Evolutionary conservation across 192 early-diverging fungal species (phyloP).

Genomic region (Linnemannia zychae): DNA sequence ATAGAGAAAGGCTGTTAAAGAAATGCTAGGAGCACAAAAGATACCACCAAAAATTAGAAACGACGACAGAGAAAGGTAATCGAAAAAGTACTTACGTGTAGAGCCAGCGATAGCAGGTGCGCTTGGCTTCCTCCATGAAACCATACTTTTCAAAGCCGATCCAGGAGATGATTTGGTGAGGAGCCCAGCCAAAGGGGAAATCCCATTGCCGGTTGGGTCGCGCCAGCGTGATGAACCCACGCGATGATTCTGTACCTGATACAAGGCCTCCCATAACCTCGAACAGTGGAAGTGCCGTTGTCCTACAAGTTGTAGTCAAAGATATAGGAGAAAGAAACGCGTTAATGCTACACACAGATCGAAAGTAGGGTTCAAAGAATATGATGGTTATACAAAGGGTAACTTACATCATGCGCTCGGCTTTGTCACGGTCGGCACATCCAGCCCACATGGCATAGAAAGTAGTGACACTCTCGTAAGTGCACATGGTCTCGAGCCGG

Average conservation of each 20-base stretch:
- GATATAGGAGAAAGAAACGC: neutral
- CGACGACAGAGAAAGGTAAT: neutral
- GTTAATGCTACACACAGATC: constrained; percentile 2
- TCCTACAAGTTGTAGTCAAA: neutral
- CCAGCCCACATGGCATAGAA: constrained; percentile 96
- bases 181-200: constrained; percentile 96
- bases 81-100: constrained; percentile 72
- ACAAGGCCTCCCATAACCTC: constrained; percentile 94
- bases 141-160: constrained; percentile 89
- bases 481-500: constrained; percentile 67
- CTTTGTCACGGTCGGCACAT: constrained; percentile 81
- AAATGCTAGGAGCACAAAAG: no score
- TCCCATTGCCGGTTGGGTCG: constrained; percentile 98
- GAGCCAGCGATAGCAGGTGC: constrained; percentile 95
- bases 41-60: neutral
- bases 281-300: constrained; percentile 77
- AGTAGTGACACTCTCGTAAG: constrained; percentile 92
- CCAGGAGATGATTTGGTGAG: constrained; percentile 99
- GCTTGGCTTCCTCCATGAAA: constrained; percentile 74
- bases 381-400: no score
- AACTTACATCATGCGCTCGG: constrained; percentile 76
- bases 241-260: constrained; percentile 90
- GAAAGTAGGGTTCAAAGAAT: neutral
- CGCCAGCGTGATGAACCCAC: constrained; percentile 83
- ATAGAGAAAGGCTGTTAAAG: neutral